A percentile compares a stretch with the other conserved stretches of the same genome.
These are phyloP conservation scores for Ligustrum vulgare DNA, from an alignment of 257 asterid species.

Conservation along the genomic window DNA sequence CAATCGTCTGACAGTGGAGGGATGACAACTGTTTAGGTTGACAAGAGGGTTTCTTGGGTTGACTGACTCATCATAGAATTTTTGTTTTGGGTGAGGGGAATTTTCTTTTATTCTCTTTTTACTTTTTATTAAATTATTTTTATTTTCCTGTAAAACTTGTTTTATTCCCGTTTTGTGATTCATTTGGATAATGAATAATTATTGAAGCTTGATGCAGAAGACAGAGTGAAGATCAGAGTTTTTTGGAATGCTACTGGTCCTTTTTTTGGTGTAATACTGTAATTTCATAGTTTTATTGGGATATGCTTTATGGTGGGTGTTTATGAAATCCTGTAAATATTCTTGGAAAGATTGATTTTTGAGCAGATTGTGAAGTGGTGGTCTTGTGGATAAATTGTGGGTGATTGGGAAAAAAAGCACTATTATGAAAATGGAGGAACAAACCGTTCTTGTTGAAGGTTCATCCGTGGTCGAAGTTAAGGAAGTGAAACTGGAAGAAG, in stretches of 20 bases:
- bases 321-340: conserved; percentile 15
- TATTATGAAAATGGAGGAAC: conserved; percentile 36
- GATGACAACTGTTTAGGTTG: conserved; percentile 3
- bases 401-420: conserved; percentile 10
- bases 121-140: background rate
- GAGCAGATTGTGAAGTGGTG: background rate
- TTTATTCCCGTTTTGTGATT: conserved; percentile 21
- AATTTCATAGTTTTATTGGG: background rate
- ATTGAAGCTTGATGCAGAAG: conserved; percentile 42
- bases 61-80: conserved; percentile 19
- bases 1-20: conserved; percentile 8
- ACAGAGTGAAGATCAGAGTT: conserved; percentile 4
- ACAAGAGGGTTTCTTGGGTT: conserved; percentile 26
- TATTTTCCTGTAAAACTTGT: background rate
- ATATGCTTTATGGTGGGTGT: background rate
- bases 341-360: background rate
- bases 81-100: conserved; percentile 23
- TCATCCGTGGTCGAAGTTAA: conserved; percentile 26
- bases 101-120: background rate
- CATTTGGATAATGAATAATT: conserved; percentile 45
- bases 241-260: background rate
- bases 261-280: background rate
- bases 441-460: conserved; percentile 25
- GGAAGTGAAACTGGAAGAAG: conserved; percentile 46
- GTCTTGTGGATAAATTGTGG: conserved; percentile 16